Percentiles rank a stretch among this genome's conserved stretches.
Conservation (phyloP, 1,139 yeast genomes). For the Nadsonia starkeyi-henricii region DNA sequence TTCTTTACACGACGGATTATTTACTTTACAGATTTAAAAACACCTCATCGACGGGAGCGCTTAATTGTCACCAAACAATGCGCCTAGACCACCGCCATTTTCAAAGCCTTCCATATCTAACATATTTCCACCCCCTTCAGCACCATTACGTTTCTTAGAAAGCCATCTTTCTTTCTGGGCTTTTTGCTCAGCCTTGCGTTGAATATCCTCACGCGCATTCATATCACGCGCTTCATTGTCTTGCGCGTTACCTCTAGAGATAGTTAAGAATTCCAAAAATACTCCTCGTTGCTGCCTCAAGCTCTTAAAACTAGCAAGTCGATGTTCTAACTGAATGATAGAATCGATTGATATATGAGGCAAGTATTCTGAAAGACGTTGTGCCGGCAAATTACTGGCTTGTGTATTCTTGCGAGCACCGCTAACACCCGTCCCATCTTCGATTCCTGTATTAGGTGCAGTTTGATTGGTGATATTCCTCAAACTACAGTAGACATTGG, state of each 20-base stretch:
- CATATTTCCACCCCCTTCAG: background rate
- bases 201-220: background rate
- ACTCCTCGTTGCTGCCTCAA: conserved; percentile 64
- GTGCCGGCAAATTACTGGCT: conserved; percentile 1
- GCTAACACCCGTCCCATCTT: background rate
- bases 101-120: background rate
- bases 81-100: background rate
- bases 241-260: background rate
- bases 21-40: too few species aligned
- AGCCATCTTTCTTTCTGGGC: background rate
- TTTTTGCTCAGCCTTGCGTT: background rate
- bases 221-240: background rate
- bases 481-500: conserved; percentile 46
- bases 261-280: conserved; percentile 41
- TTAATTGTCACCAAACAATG: background rate
- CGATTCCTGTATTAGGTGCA: background rate
- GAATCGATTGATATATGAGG: conserved; percentile 27
- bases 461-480: conserved; percentile 3
- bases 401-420: conserved; percentile 1
- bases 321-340: conserved; percentile 41
- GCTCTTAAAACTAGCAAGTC: conserved; percentile 45
- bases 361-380: conserved; percentile 22
- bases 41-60: too few species aligned
- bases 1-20: too few species aligned
- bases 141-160: background rate